Conservation (phyloP, 2,329 filamentous ascomycete species). For the Pseudocercospora cruenta region DNA sequence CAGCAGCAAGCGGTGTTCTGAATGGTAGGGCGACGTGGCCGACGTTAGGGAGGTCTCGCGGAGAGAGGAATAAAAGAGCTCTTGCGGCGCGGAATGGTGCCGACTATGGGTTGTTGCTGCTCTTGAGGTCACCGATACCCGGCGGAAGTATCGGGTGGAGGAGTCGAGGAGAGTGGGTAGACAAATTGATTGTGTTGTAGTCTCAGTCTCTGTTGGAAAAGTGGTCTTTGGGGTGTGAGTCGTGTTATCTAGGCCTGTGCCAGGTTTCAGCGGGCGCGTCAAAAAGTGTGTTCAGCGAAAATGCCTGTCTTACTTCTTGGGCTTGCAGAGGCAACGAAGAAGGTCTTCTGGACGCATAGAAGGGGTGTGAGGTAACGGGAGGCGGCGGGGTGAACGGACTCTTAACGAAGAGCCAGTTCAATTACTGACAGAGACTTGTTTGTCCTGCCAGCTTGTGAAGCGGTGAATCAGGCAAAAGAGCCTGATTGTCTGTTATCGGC, state of each 20-base stretch:
- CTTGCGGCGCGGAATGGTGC: constrained; percentile 87
- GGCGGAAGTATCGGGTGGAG: constrained; percentile 77
- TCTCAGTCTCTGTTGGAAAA: background rate
- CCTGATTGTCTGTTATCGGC: background rate
- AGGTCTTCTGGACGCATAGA: constrained; percentile 90
- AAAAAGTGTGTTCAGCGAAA: constrained; percentile 13
- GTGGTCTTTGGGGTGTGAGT: constrained; percentile 38
- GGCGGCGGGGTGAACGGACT: constrained; percentile 11
- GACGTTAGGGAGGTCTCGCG: constrained; percentile 89
- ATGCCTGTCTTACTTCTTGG: constrained; percentile 73
- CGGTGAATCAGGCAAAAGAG: constrained; percentile 8
- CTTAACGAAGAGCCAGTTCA: constrained; percentile 20
- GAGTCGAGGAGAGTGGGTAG: constrained; percentile 58
- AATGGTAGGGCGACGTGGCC: constrained; percentile 62
- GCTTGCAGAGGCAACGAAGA: constrained; percentile 90
- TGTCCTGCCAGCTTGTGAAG: constrained; percentile 16
- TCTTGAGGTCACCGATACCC: constrained; percentile 82
- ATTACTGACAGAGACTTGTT: background rate
- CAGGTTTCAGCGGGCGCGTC: constrained; percentile 17
- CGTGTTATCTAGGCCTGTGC: constrained; percentile 70
- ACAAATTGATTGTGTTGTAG: constrained; percentile 60
- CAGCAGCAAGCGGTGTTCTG: constrained; percentile 67
- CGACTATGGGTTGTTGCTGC: constrained; percentile 62
- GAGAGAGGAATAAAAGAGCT: constrained; percentile 80
- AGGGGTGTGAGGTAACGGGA: constrained; percentile 40